phyloP scores from a whole-genome alignment of 164 flowering plant genomes.

The Pachysandra terminalis region DNA sequence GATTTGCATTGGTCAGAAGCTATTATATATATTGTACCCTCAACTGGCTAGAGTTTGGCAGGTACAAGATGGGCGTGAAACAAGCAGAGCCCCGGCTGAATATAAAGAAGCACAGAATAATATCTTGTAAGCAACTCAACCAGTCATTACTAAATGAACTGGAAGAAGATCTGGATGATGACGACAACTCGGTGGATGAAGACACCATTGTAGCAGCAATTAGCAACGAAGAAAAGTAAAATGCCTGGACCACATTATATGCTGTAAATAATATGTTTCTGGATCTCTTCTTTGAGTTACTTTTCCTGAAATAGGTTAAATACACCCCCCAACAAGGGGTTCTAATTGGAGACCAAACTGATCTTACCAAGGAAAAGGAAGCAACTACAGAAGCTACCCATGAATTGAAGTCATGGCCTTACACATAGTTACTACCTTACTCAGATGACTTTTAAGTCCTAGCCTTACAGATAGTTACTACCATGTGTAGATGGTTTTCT shows the following conservation, averaged over 20 bases:
- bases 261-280: constrained; percentile 14
- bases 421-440: no score
- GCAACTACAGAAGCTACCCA: neutral
- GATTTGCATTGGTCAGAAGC: neutral
- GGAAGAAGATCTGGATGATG: constrained; percentile 61
- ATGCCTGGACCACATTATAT: neutral
- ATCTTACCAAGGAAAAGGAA: neutral
- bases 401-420: neutral
- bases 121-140: constrained; percentile 74
- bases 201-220: constrained; percentile 32
- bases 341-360: neutral
- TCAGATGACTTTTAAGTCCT: no score
- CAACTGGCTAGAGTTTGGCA: constrained; percentile 22
- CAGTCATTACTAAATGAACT: constrained; percentile 69
- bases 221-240: constrained; percentile 30
- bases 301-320: neutral
- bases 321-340: neutral
- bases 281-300: neutral
- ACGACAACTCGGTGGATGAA: constrained; percentile 26
- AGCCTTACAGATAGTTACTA: no score
- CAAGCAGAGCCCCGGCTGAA: constrained; percentile 82
- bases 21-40: neutral
- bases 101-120: constrained; percentile 78
- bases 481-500: no score
- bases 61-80: constrained; percentile 71